Evolutionary conservation across 202 grass and related monocot species (phyloP).

Genomic region (Alloteropsis angusta): DNA sequence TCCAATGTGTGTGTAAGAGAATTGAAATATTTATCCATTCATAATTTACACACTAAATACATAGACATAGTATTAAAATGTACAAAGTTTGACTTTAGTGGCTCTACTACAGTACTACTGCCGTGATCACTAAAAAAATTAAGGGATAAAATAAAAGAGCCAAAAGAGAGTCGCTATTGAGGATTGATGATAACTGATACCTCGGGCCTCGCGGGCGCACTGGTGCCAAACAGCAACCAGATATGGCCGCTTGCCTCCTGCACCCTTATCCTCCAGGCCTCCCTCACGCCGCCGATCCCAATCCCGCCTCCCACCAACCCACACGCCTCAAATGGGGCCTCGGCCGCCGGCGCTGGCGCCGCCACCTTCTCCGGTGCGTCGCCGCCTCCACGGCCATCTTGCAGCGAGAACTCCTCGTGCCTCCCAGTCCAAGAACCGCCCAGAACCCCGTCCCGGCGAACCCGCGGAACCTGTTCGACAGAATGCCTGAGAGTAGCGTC

Average conservation of each 20-base stretch:
- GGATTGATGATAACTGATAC: not conserved
- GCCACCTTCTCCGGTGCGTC: constrained; percentile 2
- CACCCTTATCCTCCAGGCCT: constrained; percentile 40
- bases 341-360: not conserved
- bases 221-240: not conserved
- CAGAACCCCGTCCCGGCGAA: not conserved
- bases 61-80: not conserved
- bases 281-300: not conserved
- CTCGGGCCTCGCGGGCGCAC: not conserved
- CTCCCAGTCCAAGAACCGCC: not conserved
- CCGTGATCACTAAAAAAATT: not conserved
- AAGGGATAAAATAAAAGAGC: not conserved
- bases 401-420: constrained; percentile 1
- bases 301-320: not conserved
- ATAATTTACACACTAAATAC: not conserved
- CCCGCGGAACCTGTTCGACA: constrained; percentile 2
- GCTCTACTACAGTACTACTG: not conserved
- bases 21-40: not conserved
- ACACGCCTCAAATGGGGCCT: constrained; percentile 6
- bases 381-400: constrained; percentile 5
- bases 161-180: not conserved
- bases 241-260: constrained; percentile 34
- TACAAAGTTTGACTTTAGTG: not conserved
- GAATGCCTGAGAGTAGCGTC: constrained; percentile 18
- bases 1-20: not conserved